Base-by-base conservation (phyloP, 2,329 filamentous ascomycete species). In the Botrytis paeoniae region DNA sequence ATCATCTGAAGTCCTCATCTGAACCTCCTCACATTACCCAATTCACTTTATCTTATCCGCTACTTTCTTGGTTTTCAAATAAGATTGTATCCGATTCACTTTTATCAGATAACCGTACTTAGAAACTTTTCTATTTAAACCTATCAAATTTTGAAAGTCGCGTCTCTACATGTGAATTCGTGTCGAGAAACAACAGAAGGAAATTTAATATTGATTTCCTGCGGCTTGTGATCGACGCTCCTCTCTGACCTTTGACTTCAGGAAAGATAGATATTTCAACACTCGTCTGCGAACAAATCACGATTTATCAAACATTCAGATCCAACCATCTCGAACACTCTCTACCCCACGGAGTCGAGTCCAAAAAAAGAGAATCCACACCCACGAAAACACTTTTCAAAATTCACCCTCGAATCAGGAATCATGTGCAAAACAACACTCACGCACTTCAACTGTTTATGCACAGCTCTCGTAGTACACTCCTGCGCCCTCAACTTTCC, bases 401-500 rank as follows among this genome's bases (percentile, higher is more conserved):
- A 29, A 16, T 29, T 57, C n/a, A 29, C n/a, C 6, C 4, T 2
- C 25, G 41, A 16, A 20, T 16, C 25, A n/a, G 20, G 16, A 45
- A 35, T n/a, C 12, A 69, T 69, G 65, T 69, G 65, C 37, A 69
- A 69, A 32, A 57, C 65, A 57, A 69, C 65, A 1, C 65, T 32
- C 48, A 69, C 65, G 5, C 65, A 69, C 51, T 69, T 32, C 48
- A 32, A 5, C 10, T 69, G 65, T n/a, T 20, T 22, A 37, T 69
- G 65, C 37, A 69, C 12, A 14, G 35, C 51, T 0, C 65, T 69
- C 10, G 22, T 69, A 7, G 65, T 69, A 0, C 65, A 69, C 20
- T 69, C 65, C 6, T 69, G 65, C 18, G 48, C 35, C 12, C n/a
- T 57, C 1, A 32, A 41, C 10, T 69, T 32, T 29, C 65, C 65